Conservation (phyloP, 2,329 filamentous ascomycete species). For the Fusarium tricinctum region DNA sequence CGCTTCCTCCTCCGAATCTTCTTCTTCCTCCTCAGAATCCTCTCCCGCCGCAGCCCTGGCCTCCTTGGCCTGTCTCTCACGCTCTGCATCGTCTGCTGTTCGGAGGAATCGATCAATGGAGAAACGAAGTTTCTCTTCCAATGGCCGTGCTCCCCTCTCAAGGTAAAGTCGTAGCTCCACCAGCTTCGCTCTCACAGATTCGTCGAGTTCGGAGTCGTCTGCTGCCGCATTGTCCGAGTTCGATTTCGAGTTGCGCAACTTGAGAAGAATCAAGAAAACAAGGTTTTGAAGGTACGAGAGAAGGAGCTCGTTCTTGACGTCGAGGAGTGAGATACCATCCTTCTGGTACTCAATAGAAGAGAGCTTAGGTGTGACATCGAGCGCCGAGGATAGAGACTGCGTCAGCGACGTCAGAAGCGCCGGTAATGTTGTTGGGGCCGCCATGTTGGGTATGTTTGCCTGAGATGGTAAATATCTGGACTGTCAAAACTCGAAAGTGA, state of each 20-base stretch:
- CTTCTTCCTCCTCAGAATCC: slow-evolving; percentile 51
- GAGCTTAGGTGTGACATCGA: slow-evolving; percentile 75
- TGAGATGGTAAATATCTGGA: slow-evolving; percentile 33
- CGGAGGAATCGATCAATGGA: slow-evolving; percentile 96
- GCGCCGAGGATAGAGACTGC: slow-evolving; percentile 72
- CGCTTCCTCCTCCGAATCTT: slow-evolving; percentile 56
- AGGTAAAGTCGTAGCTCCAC: slow-evolving; percentile 92
- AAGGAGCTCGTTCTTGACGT: slow-evolving; percentile 97
- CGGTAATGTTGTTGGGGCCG: slow-evolving; percentile 64
- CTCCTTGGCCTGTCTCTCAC: slow-evolving; percentile 56
- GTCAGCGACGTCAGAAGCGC: slow-evolving; percentile 68
- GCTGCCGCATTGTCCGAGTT: slow-evolving; percentile 48
- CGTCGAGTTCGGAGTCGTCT: slow-evolving; percentile 65
- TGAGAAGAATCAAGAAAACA: slow-evolving; percentile 86
- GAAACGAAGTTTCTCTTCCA: slow-evolving; percentile 92
- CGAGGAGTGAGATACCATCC: slow-evolving; percentile 92
- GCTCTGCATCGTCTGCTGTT: slow-evolving; percentile 81
- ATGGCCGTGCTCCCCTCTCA: slow-evolving; percentile 89
- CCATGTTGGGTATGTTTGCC: slow-evolving; percentile 57
- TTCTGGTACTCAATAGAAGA: slow-evolving; percentile 77
- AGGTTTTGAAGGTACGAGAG: slow-evolving; percentile 96
- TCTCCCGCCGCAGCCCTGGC: slow-evolving; percentile 47
- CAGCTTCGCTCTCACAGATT: slow-evolving; percentile 84
- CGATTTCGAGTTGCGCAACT: slow-evolving; percentile 72
- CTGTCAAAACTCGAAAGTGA: slow-evolving; percentile 8